Evolutionary conservation across 2,329 filamentous ascomycete species (phyloP), one percentile per base, ranked within the genome.

Genomic region (Aspergillus quadrilineatus): DNA sequence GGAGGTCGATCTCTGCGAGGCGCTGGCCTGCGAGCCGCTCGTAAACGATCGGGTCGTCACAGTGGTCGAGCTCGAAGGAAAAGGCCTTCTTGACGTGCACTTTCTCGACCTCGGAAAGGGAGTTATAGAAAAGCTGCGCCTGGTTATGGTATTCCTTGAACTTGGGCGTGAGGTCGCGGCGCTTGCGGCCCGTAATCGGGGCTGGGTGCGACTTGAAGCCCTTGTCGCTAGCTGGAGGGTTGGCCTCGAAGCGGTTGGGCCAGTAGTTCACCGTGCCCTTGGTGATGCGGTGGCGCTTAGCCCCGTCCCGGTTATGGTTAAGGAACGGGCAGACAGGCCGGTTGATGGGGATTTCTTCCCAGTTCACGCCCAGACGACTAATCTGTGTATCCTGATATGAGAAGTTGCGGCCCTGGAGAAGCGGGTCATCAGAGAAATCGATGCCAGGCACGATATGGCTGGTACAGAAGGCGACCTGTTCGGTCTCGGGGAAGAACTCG

Each of bases 401-500:
- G 69, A 85, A 85, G 75, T 90, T 92, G 34, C 89, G 85, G 32
- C 88, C 89, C 68, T 92, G 88, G 3, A 85, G 74, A 2, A 92
- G 80, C 2, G 89, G 89, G 60, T 92, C 89, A 58, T 92, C 85
- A 0, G 87, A 89, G 69, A 89, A 88, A 12, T 88, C 89, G 57
- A 92, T 88, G 26, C 89, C 89, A 0, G 88, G 89, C 0, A 94
- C 87, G 48, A 94, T 77, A 63, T 95, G 90, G 54, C 85, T 82
- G 1, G 90, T 93, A 67, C 88, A 92, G 73, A 94, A 95, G 1
- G 90, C 89, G 1, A 86, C 84, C 73, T 95, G 90, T 76, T 95
- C 90, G 0, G 87, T 91, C 72, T 94, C 84, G 0, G 89, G 80
- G 74, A 94, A 94, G 76, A 83, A 94, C 68, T 95, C 89, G 61